Base-by-base conservation (phyloP, 495 filamentous ascomycete species). In the Talaromyces thailandensis region DNA sequence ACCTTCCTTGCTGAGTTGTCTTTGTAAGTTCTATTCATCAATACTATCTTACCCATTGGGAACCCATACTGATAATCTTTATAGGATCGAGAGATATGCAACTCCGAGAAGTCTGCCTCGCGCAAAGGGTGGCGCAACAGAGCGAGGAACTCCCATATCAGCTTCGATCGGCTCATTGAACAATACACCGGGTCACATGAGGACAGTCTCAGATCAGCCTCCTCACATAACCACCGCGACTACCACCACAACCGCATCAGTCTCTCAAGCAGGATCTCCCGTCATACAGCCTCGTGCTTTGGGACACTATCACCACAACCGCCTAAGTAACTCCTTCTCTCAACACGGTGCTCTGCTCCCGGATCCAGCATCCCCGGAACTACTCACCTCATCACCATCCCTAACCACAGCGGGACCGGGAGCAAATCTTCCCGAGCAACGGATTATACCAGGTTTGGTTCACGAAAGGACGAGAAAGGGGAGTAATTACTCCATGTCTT, bases 1-100 rank as follows among this genome's bases (percentile, higher is more conserved):
- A 97, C 93, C 2, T 76, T 92, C 67, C 69, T 85, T 45, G 86
- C 91, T 69, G 93, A 98, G 75, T 75, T 90, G 60, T 80, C 84
- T 61, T 89, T 97, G 94, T 95, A 71, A 76, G 86, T 74, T 28
- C n/a, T 51, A 5, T 40, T 32, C n/a, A 7, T 24, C 40, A 53
- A 18, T 35, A 16, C 59, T 12, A 6, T 18, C 18, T 43, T 18
- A n/a, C 1, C 50, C 26, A 63, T 11, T 18, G 28, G 4, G 16
- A 31, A 57, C n/a, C 9, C 0, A 6, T 29, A 18, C 26, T 50
- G 35, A 28, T 61, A 63, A 45, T 64, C 58, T 61, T 23, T 29
- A 31, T 52, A 75, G 77, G 59, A 70, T 71, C 63, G 67, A 72
- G 53, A 65, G 68, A 43, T 71, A 76, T 60, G 63, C 73, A 29